Conservation (phyloP, 2,329 filamentous ascomycete genomes). For the Phoma sp. region DNA sequence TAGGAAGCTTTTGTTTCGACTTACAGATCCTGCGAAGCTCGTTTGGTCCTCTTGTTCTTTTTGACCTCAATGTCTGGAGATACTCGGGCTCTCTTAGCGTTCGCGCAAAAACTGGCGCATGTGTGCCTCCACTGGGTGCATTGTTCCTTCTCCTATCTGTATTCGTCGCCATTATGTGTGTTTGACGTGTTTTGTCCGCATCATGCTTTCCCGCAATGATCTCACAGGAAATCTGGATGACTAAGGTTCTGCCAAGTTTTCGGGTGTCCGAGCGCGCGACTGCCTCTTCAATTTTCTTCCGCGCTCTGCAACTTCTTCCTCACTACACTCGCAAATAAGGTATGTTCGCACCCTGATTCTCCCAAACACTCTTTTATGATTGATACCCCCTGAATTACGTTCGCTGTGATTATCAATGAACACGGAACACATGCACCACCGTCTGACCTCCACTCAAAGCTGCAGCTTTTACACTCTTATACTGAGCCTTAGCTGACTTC, state of each 20-base stretch:
- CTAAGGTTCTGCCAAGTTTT: constrained; percentile 41
- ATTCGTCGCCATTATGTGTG: constrained; percentile 34
- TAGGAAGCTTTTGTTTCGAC: constrained; percentile 41
- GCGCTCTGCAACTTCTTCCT: constrained; percentile 27
- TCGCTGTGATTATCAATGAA: constrained; percentile 63
- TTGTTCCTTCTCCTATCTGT: constrained; percentile 87
- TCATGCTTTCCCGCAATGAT: too few relatives aligned
- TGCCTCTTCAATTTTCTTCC: constrained; percentile 38
- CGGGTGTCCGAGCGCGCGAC: constrained; percentile 19
- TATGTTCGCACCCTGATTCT: constrained; percentile 26
- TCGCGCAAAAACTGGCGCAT: constrained; percentile 73
- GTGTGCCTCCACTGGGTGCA: constrained; percentile 79
- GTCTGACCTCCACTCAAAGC: constrained; percentile 53
- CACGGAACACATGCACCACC: constrained; percentile 69
- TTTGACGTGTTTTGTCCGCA: constrained; percentile 8
- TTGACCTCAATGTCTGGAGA: constrained; percentile 56
- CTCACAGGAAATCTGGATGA: constrained; percentile 34
- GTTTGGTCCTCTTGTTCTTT: constrained; percentile 69
- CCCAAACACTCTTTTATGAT: constrained; percentile 50
- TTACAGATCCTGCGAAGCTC: constrained; percentile 86
- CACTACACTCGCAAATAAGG: constrained; percentile 31
- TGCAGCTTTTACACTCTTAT: constrained; percentile 9
- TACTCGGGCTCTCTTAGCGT: constrained; percentile 57
- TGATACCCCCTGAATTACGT: constrained; percentile 61
- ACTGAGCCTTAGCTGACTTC: constrained; percentile 29